Base-by-base conservation (phyloP, 2,329 filamentous ascomycete species). In the Penicillium digitatum region DNA sequence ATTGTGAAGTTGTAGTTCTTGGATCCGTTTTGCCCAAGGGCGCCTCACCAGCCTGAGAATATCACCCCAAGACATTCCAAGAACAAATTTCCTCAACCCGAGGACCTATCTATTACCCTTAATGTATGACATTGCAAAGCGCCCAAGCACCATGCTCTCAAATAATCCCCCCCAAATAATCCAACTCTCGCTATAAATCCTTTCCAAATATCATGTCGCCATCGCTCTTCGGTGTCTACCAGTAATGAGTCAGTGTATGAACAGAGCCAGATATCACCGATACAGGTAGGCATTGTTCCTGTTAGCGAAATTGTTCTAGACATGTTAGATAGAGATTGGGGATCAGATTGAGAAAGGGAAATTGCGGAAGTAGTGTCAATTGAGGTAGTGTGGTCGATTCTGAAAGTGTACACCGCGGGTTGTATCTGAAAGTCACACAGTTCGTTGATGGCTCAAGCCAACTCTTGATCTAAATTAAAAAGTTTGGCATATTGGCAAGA, bases 261-360 rank as follows among this genome's bases (percentile, higher is more conserved):
- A 22, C 54, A 61, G 27, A 61, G 43, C 63, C 63, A 66, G 32
- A 58, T 52, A 35, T 62, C 47, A 16, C 55, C 45, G 26, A 66
- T 60, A 58, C 57, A 61, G 8, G 44, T 26, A n/a, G 22, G n/a
- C 18, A 20, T 35, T 48, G n/a, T 35, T 20, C 20, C 14, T 40
- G 24, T 24, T 18, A n/a, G 45, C 18, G 18, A 32, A 29, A 47
- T 12, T 37, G 34, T 29, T 31, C 12, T 54, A n/a, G 29, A 3
- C 49, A 43, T 18, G 29, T 27, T 3, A 42, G 48, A 26, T 7
- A 5, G 14, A 8, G 8, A 18, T 26, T 22, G 44, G 14, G 22
- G 26, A 22, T 34, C 14, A 18, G n/a, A 14, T 18, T 47, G 32
- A 16, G 42, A 34, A 31, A n/a, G 24, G 14, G 37, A 24, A 43